A percentile compares a stretch with the other conserved stretches of the same genome.
These are phyloP conservation scores for Amanita rimosa DNA, from an alignment of 768 basidiomycete genomes.

Conservation along the genomic window DNA sequence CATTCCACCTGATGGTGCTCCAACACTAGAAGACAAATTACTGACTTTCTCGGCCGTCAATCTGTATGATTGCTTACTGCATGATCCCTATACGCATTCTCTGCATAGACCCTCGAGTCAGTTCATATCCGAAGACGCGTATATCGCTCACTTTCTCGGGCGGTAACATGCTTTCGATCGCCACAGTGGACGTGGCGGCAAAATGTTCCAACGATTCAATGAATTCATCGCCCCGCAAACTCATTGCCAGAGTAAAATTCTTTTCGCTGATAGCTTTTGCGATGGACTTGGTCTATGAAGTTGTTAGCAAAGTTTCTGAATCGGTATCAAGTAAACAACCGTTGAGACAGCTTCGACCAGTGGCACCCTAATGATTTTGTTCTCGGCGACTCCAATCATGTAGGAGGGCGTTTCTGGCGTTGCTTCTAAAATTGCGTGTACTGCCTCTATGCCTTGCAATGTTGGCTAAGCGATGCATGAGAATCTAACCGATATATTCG, in stretches of 20 bases:
- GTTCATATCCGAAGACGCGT: not conserved
- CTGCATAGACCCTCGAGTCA: conserved; percentile 22
- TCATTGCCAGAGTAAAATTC: conserved; percentile 83
- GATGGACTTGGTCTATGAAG: conserved; percentile 70
- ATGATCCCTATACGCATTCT: conserved; percentile 73
- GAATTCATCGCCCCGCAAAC: conserved; percentile 87
- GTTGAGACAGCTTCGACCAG: conserved; percentile 88
- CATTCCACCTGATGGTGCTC: conserved; percentile 98
- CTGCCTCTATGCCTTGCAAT: conserved; percentile 91
- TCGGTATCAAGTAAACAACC: conserved; percentile 27
- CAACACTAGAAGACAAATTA: conserved; percentile 45
- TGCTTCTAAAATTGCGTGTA: conserved; percentile 77
- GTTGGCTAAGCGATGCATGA: conserved; percentile 52
- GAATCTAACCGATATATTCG: conserved; percentile 1
- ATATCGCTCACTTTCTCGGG: conserved; percentile 26
- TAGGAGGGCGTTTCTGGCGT: conserved; percentile 88
- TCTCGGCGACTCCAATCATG: conserved; percentile 94
- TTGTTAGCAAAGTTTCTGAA: not conserved
- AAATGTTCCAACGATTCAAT: conserved; percentile 82
- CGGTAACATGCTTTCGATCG: conserved; percentile 42
- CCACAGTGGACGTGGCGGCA: conserved; percentile 54
- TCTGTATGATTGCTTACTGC: conserved; percentile 46
- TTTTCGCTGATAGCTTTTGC: conserved; percentile 69
- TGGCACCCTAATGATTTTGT: conserved; percentile 88
- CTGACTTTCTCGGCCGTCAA: not conserved